Evolutionary conservation across 208 protist genomes (phyloP).

Genomic region (Leishmania tropica): DNA sequence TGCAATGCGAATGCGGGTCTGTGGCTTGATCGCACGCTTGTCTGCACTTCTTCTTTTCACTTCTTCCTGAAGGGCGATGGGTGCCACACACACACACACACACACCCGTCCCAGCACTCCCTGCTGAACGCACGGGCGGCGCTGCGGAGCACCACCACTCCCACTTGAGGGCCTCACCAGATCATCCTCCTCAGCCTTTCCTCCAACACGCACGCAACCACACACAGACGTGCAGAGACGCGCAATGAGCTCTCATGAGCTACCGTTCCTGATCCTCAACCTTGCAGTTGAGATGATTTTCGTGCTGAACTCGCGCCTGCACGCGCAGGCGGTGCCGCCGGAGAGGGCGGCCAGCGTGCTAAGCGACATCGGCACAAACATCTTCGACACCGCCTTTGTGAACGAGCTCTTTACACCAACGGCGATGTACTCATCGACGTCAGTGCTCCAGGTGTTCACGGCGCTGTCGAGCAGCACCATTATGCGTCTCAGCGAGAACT

Average conservation of each 20-base stretch:
- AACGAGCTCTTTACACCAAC: slow-evolving; percentile 88
- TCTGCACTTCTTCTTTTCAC: slow-evolving; percentile 11
- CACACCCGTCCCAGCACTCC: background rate
- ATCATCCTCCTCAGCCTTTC: background rate
- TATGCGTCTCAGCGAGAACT: slow-evolving; percentile 85
- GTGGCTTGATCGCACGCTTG: background rate
- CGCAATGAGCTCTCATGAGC: slow-evolving; percentile 65
- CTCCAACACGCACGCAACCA: background rate
- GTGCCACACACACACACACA: background rate
- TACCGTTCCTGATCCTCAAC: slow-evolving; percentile 93
- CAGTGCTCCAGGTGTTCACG: slow-evolving; percentile 76
- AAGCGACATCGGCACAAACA: slow-evolving; percentile 72
- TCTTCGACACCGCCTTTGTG: slow-evolving; percentile 82
- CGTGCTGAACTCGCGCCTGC: slow-evolving; percentile 88
- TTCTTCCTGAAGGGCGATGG: background rate
- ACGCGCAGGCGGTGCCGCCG: slow-evolving; percentile 71
- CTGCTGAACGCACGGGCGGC: background rate
- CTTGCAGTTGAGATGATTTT: slow-evolving; percentile 94
- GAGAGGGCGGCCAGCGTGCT: slow-evolving; percentile 59
- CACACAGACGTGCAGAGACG: background rate
- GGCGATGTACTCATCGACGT: slow-evolving; percentile 59
- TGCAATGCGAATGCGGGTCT: background rate
- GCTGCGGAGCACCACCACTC: background rate
- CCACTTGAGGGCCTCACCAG: background rate
- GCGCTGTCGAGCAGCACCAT: slow-evolving; percentile 82